Evolutionary conservation across 805 yeast species (phyloP).

Genomic region (Ascoidea asiatica): DNA sequence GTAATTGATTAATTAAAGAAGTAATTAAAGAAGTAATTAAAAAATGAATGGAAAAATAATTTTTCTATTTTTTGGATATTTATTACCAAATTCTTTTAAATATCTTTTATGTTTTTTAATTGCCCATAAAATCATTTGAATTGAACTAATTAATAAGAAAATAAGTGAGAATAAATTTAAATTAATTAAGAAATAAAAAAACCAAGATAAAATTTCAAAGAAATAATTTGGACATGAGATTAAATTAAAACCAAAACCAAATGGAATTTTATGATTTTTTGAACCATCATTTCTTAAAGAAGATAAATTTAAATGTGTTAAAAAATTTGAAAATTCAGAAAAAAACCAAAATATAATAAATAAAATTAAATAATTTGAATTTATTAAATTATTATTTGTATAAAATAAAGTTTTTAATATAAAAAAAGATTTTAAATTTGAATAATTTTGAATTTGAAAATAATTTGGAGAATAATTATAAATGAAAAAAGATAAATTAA

Average conservation of each 20-base stretch:
- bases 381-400: slow-evolving; percentile 10
- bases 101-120: slow-evolving; percentile 66
- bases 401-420: slow-evolving; percentile 5
- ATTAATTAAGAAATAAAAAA: slow-evolving; percentile 51
- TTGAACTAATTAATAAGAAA: slow-evolving; percentile 57
- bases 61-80: slow-evolving; percentile 70
- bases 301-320: slow-evolving; percentile 53
- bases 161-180: slow-evolving; percentile 68
- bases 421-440: not conserved
- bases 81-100: slow-evolving; percentile 54
- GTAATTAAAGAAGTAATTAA: slow-evolving; percentile 16
- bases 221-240: slow-evolving; percentile 93
- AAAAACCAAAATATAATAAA: slow-evolving; percentile 34
- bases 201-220: slow-evolving; percentile 74
- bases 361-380: too few relatives aligned
- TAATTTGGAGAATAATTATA: slow-evolving; percentile 24
- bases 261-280: slow-evolving; percentile 56
- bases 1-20: too few relatives aligned
- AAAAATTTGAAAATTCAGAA: slow-evolving; percentile 61
- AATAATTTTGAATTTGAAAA: not conserved
- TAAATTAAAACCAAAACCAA: slow-evolving; percentile 69
- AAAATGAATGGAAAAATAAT: slow-evolving; percentile 66
- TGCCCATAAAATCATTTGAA: slow-evolving; percentile 91
- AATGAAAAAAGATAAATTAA: slow-evolving; percentile 33
- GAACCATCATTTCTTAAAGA: slow-evolving; percentile 39